phyloP scores from a whole-genome alignment of 108 stramenopile species.

The Mediolabrus comicus region DNA sequence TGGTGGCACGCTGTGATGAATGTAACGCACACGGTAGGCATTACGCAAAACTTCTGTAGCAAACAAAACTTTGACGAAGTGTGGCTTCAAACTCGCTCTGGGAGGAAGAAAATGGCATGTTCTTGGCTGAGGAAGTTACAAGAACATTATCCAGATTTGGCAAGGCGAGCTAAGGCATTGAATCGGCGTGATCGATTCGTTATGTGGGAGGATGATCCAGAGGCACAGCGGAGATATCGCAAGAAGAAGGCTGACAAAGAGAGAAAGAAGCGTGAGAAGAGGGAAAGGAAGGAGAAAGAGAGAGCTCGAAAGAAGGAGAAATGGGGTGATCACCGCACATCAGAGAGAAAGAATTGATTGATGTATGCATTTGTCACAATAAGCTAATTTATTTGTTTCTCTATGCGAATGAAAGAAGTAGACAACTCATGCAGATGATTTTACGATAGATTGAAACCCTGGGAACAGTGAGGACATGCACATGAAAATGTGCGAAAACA shows the following conservation, averaged over 20 bases:
- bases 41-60: constrained; percentile 97
- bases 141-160: constrained; percentile 74
- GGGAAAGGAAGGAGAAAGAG: constrained; percentile 7
- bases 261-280: constrained; percentile 41
- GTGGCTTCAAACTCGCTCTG: constrained; percentile 90
- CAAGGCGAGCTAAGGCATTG: constrained; percentile 63
- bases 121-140: constrained; percentile 83
- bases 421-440: too few species aligned
- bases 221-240: constrained; percentile 32
- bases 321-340: constrained; percentile 44
- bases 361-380: not conserved
- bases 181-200: constrained; percentile 84
- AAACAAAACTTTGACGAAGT: constrained; percentile 90
- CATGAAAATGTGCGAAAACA: not conserved
- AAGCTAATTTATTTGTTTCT: not conserved
- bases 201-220: constrained; percentile 85
- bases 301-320: constrained; percentile 20
- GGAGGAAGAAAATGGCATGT: constrained; percentile 93
- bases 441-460: not conserved
- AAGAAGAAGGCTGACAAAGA: constrained; percentile 49
- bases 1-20: constrained; percentile 99
- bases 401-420: too few species aligned
- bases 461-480: not conserved
- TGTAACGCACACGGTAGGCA: constrained; percentile 92
- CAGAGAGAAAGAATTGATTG: constrained; percentile 13